phyloP scores from a whole-genome alignment of 2,329 filamentous ascomycete species.

The Chaetomiaceae sp. region DNA sequence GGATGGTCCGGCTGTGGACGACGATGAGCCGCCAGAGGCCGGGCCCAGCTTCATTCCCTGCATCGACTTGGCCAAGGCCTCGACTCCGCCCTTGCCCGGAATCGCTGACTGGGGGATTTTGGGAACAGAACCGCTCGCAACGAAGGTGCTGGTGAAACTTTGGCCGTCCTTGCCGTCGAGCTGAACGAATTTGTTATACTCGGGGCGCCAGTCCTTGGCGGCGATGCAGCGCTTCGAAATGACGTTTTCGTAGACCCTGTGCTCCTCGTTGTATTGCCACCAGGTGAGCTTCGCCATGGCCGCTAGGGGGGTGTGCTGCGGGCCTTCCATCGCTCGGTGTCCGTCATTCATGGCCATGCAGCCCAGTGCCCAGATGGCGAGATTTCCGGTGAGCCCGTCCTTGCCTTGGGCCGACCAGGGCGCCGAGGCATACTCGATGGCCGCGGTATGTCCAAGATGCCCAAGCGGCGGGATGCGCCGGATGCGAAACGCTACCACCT shows the following conservation, averaged over 20 bases:
- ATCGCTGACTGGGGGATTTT: too few species aligned
- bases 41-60: too few species aligned
- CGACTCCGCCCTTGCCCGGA: too few species aligned
- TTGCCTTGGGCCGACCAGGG: not conserved
- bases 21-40: too few species aligned
- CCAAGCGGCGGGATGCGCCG: not conserved
- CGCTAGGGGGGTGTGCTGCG: not conserved
- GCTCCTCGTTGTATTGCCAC: not conserved
- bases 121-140: too few species aligned
- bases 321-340: slow-evolving; percentile 1
- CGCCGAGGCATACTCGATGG: not conserved
- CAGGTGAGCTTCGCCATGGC: slow-evolving; percentile 1
- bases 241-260: not conserved
- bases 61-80: too few species aligned
- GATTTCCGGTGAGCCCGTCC: not conserved
- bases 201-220: not conserved
- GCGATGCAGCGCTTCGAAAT: not conserved
- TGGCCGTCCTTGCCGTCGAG: too few species aligned
- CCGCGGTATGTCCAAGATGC: too few species aligned
- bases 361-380: slow-evolving; percentile 8
- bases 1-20: too few species aligned
- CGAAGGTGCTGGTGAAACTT: too few species aligned
- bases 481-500: slow-evolving; percentile 4
- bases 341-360: slow-evolving; percentile 10
- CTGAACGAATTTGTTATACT: too few species aligned